Percentiles rank a stretch among this genome's conserved stretches.
Conservation (phyloP, 1,284 basidiomycete species). For the Kwoniella shivajii region DNA sequence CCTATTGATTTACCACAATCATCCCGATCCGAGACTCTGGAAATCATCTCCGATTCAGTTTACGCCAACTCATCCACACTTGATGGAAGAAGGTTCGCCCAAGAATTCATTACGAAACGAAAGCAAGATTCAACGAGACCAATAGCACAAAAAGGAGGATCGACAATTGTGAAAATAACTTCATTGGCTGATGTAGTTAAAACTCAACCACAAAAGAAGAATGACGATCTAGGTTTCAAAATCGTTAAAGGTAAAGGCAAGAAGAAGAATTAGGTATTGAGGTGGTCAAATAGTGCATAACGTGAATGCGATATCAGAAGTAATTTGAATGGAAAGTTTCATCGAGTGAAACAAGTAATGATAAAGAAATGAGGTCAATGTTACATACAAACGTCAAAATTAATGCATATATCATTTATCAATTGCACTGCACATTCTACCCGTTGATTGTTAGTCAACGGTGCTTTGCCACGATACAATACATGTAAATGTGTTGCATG, state of each 20-base stretch:
- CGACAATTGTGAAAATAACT: conserved; percentile 13
- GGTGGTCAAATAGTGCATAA: neutral
- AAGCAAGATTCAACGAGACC: conserved; percentile 67
- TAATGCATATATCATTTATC: no score
- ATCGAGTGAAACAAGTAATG: neutral
- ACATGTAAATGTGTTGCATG: no score
- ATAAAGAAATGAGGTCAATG: no score
- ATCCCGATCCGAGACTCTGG: conserved; percentile 60
- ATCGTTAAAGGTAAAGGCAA: conserved; percentile 92
- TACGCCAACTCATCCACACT: conserved; percentile 93
- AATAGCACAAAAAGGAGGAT: conserved; percentile 36
- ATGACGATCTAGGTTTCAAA: conserved; percentile 83
- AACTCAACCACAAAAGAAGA: conserved; percentile 72
- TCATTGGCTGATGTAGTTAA: conserved; percentile 68
- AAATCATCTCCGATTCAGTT: conserved; percentile 88
- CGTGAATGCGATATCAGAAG: neutral
- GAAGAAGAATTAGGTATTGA: conserved; percentile 54
- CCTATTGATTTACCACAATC: conserved; percentile 81
- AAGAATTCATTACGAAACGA: conserved; percentile 83
- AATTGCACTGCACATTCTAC: no score
- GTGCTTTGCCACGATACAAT: no score
- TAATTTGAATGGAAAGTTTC: neutral
- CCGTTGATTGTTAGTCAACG: no score
- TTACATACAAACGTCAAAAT: no score
- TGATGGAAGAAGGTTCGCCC: conserved; percentile 89